Conservation (phyloP, 2,329 filamentous ascomycete genomes). For the Davidsoniella australis region DNA sequence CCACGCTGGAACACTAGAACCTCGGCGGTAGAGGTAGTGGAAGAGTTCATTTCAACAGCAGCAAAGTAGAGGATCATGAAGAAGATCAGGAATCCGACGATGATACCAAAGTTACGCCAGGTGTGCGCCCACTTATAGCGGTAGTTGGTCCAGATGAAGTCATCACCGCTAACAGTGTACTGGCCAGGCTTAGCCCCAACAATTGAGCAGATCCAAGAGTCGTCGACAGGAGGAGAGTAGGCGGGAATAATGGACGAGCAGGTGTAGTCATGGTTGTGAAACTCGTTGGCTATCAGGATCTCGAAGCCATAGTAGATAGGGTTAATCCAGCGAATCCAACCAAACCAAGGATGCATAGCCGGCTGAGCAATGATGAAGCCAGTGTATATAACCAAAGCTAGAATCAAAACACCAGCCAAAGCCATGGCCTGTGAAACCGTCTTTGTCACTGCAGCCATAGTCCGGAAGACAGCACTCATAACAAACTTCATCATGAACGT, state of each 20-base stretch:
- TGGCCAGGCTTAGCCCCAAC: conserved; percentile 38
- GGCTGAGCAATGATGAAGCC: conserved; percentile 35
- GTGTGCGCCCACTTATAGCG: conserved; percentile 38
- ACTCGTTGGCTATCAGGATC: conserved; percentile 56
- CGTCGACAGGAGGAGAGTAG: conserved; percentile 26
- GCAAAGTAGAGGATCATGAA: conserved; percentile 48
- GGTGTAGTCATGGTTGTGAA: conserved; percentile 33
- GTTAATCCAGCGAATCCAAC: conserved; percentile 62
- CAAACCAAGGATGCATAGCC: conserved; percentile 54
- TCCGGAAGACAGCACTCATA: conserved; percentile 63
- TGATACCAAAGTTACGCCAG: conserved; percentile 54
- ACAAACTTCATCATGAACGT: conserved; percentile 50
- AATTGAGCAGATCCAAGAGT: conserved; percentile 35
- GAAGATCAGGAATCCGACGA: conserved; percentile 44
- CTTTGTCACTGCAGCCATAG: conserved; percentile 51
- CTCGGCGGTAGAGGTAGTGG: conserved; percentile 46
- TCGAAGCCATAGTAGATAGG: conserved; percentile 62
- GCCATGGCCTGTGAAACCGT: conserved; percentile 43
- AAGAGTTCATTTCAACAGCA: conserved; percentile 47
- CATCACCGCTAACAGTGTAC: conserved; percentile 39
- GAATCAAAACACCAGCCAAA: conserved; percentile 34
- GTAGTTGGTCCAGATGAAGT: conserved; percentile 39
- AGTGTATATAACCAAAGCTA: conserved; percentile 43
- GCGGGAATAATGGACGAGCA: conserved; percentile 36
- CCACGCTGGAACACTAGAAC: conserved; percentile 49